Evolutionary conservation across 257 asterid species (phyloP).

Genomic region (Primulina huaijiensis): DNA sequence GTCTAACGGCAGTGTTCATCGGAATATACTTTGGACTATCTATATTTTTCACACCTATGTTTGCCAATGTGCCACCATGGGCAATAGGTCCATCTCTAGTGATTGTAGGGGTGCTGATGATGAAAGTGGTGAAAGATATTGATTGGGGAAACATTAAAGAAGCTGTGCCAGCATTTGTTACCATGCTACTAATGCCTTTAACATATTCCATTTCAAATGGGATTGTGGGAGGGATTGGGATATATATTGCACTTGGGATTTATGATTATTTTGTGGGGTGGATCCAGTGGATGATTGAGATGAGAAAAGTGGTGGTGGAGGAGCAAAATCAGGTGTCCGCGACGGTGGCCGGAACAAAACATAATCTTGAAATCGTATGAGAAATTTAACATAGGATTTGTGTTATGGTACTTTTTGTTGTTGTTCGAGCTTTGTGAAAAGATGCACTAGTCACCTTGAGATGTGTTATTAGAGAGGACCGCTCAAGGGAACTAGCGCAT

Average conservation of each 20-base stretch:
- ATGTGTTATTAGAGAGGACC: conserved; percentile 20
- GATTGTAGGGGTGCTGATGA: conserved; percentile 78
- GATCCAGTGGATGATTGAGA: conserved; percentile 38
- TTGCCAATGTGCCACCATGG: conserved; percentile 78
- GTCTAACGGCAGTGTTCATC: conserved; percentile 62
- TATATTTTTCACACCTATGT: conserved; percentile 51
- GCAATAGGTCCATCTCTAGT: conserved; percentile 81
- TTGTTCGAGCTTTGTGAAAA: background rate
- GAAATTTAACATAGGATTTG: background rate
- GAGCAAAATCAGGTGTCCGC: conserved; percentile 75
- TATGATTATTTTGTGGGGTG: conserved; percentile 35
- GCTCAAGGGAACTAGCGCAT: conserved; percentile 59
- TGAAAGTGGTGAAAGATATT: conserved; percentile 65
- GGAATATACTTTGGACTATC: conserved; percentile 60
- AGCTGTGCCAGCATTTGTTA: conserved; percentile 71
- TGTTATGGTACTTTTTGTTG: background rate
- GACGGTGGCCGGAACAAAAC: conserved; percentile 21
- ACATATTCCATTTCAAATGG: conserved; percentile 81
- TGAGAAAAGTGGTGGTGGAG: conserved; percentile 48
- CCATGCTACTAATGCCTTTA: conserved; percentile 66
- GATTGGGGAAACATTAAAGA: conserved; percentile 63
- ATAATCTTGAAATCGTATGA: conserved; percentile 32
- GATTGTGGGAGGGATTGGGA: conserved; percentile 68
- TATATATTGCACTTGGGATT: conserved; percentile 47
- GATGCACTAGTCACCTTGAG: conserved; percentile 64